phyloP scores from a whole-genome alignment of 306 rosid species.

The Myrica gale region DNA sequence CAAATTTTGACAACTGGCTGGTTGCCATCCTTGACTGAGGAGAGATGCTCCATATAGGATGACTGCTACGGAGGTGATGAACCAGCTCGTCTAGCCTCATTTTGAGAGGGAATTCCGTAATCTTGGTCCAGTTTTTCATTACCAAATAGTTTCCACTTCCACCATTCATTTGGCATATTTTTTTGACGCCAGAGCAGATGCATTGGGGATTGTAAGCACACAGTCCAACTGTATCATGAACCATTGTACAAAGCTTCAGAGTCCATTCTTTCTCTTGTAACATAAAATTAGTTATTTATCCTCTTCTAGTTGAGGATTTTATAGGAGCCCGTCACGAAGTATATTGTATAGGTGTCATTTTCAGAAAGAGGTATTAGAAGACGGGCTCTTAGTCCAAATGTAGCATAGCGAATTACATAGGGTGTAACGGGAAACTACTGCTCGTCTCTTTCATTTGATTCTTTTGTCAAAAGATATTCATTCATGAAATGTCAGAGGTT shows the following conservation, averaged over 20 bases:
- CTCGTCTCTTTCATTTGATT: constrained; percentile 28
- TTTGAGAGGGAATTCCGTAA: constrained; percentile 32
- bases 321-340: constrained; percentile 50
- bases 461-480: constrained; percentile 15
- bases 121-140: constrained; percentile 30
- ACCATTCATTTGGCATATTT: constrained; percentile 33
- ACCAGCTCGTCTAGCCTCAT: constrained; percentile 18
- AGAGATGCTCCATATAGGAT: not conserved
- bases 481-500: constrained; percentile 33
- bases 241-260: constrained; percentile 77
- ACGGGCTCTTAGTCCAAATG: constrained; percentile 54
- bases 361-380: constrained; percentile 54
- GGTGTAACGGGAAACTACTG: constrained; percentile 33
- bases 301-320: constrained; percentile 46
- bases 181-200: constrained; percentile 44
- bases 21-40: constrained; percentile 17
- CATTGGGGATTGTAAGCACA: constrained; percentile 42
- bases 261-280: constrained; percentile 64
- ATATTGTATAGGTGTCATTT: constrained; percentile 69
- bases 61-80: constrained; percentile 1
- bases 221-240: constrained; percentile 41
- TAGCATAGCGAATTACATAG: constrained; percentile 50
- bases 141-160: constrained; percentile 38
- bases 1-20: constrained; percentile 6
- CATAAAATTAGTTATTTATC: constrained; percentile 47